Evolutionary conservation across 495 filamentous ascomycete genomes (phyloP).

Genomic region (Paragyromitra xinjiangensis): DNA sequence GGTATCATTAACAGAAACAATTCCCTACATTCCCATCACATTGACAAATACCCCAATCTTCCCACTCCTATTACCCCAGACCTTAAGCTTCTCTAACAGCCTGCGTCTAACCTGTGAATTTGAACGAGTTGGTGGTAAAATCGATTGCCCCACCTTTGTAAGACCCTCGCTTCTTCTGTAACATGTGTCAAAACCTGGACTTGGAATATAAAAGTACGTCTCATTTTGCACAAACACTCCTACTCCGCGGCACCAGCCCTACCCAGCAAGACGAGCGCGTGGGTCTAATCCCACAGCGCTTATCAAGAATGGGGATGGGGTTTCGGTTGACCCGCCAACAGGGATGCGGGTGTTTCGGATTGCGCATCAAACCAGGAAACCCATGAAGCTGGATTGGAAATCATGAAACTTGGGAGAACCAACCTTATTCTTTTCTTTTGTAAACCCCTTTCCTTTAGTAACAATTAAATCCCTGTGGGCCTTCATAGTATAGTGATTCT

Average conservation of each 20-base stretch:
- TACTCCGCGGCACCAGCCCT: background rate
- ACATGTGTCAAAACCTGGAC: constrained; percentile 31
- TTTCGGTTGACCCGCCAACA: background rate
- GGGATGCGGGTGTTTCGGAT: constrained; percentile 7
- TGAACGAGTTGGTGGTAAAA: constrained; percentile 78
- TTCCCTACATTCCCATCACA: background rate
- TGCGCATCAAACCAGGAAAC: constrained; percentile 12
- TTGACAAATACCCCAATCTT: constrained; percentile 13
- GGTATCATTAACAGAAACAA: constrained; percentile 18
- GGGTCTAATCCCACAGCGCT: background rate
- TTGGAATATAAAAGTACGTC: constrained; percentile 7
- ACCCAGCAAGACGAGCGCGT: background rate
- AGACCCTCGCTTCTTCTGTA: constrained; percentile 76
- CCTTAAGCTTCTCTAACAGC: background rate
- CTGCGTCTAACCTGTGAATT: constrained; percentile 77
- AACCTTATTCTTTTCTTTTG: constrained; percentile 99
- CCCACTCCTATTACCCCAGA: background rate
- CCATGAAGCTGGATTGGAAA: background rate
- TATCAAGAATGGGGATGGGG: background rate
- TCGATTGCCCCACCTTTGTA: constrained; percentile 88
- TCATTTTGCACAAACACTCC: constrained; percentile 7
- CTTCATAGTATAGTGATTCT: constrained; percentile 86
- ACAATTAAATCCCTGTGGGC: constrained; percentile 87
- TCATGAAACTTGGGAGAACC: constrained; percentile 56
- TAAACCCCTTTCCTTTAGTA: constrained; percentile 96